phyloP scores from a whole-genome alignment of 2,329 filamentous ascomycete species.

The Hypocrella siamensis region DNA sequence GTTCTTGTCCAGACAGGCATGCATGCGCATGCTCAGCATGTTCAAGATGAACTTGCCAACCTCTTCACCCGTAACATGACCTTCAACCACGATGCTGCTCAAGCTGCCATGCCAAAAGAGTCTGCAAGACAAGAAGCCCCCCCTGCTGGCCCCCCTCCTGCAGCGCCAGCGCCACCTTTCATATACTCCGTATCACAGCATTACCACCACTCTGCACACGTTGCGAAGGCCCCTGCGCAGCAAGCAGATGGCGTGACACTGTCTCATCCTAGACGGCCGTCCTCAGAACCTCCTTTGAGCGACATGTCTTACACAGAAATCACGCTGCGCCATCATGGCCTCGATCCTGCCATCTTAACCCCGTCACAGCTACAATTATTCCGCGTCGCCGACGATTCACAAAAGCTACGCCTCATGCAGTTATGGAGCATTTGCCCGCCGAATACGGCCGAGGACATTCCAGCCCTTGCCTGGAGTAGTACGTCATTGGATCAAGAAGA shows the following conservation, averaged over 20 bases:
- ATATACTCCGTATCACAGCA: slow-evolving; percentile 66
- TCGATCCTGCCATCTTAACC: slow-evolving; percentile 55
- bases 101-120: slow-evolving; percentile 8
- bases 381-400: slow-evolving; percentile 53
- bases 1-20: slow-evolving; percentile 15
- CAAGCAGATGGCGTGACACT: slow-evolving; percentile 11
- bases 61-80: slow-evolving; percentile 67
- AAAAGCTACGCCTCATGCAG: slow-evolving; percentile 62
- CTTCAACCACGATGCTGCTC: slow-evolving; percentile 30
- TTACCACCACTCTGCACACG: slow-evolving; percentile 67
- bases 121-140: slow-evolving; percentile 14
- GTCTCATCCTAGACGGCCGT: slow-evolving; percentile 25
- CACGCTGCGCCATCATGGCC: slow-evolving; percentile 48
- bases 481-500: slow-evolving; percentile 42
- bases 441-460: slow-evolving; percentile 36
- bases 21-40: slow-evolving; percentile 29
- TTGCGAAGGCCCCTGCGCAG: slow-evolving; percentile 17
- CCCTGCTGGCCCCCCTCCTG: slow-evolving; percentile 10
- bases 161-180: slow-evolving; percentile 27
- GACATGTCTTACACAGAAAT: slow-evolving; percentile 36
- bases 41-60: slow-evolving; percentile 67
- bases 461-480: slow-evolving; percentile 34
- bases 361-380: slow-evolving; percentile 67
- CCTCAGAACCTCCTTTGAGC: slow-evolving; percentile 33
- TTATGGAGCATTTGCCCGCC: slow-evolving; percentile 75